A percentile compares a stretch with the other conserved stretches of the same genome.
phyloP scores from a whole-genome alignment of 2,329 filamentous ascomycete species.

The Colletotrichum chlorophyti region DNA sequence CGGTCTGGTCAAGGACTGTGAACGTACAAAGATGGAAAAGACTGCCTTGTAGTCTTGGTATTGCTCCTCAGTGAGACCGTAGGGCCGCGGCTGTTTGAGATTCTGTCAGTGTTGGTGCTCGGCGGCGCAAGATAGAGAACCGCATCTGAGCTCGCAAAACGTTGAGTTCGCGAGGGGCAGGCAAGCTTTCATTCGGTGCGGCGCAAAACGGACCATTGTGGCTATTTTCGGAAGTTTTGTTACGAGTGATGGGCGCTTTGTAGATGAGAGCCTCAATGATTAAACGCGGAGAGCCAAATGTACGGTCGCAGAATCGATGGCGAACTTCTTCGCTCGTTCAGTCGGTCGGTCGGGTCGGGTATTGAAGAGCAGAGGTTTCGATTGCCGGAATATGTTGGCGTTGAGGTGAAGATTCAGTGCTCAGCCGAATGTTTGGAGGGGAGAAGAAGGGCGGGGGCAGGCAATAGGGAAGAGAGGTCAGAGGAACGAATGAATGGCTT shows the following conservation, averaged over 20 bases:
- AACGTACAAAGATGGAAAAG: conserved; percentile 30
- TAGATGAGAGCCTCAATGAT: too few relatives aligned
- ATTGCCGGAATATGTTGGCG: conserved; percentile 4
- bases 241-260: not conserved
- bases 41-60: conserved; percentile 29
- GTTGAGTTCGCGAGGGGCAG: conserved; percentile 2
- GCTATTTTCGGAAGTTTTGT: conserved; percentile 5
- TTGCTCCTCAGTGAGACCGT: conserved; percentile 29
- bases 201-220: conserved; percentile 25
- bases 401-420: not conserved
- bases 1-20: too few relatives aligned
- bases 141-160: not conserved
- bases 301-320: not conserved
- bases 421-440: not conserved
- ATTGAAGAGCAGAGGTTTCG: not conserved
- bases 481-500: not conserved
- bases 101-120: not conserved
- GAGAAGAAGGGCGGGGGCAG: not conserved
- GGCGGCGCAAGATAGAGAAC: not conserved
- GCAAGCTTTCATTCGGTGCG: not conserved
- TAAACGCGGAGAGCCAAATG: too few relatives aligned
- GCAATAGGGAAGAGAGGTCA: conserved; percentile 13
- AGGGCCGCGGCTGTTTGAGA: conserved; percentile 18
- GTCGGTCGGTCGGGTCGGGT: not conserved
- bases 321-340: not conserved